phyloP scores from a whole-genome alignment of 805 yeast species.

The Lachancea mirantina region DNA sequence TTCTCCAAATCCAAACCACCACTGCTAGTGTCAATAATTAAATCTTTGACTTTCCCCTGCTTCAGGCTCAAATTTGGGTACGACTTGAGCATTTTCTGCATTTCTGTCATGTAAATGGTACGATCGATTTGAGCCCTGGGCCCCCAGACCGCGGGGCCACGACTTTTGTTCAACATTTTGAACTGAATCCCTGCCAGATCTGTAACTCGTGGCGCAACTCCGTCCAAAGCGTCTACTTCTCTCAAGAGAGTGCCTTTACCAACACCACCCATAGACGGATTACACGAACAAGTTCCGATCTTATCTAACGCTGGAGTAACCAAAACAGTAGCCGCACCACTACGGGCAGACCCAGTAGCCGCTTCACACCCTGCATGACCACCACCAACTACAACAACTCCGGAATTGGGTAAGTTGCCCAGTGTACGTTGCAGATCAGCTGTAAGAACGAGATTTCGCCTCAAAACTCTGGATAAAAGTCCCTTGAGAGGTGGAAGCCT shows the following conservation, averaged over 20 bases:
- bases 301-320: slow-evolving; percentile 69
- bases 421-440: slow-evolving; percentile 3
- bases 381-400: slow-evolving; percentile 86
- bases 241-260: slow-evolving; percentile 90
- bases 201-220: slow-evolving; percentile 78
- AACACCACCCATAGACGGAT: slow-evolving; percentile 97
- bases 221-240: slow-evolving; percentile 96
- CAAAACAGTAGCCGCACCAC: slow-evolving; percentile 51
- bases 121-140: slow-evolving; percentile 96
- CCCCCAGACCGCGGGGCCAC: slow-evolving; percentile 97
- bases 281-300: slow-evolving; percentile 93
- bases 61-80: slow-evolving; percentile 47
- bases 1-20: slow-evolving; percentile 16
- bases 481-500: neutral
- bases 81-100: slow-evolving; percentile 58
- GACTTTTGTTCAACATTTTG: slow-evolving; percentile 73
- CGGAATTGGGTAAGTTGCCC: slow-evolving; percentile 9
- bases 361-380: slow-evolving; percentile 99
- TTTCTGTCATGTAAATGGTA: slow-evolving; percentile 62
- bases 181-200: slow-evolving; percentile 92
- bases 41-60: slow-evolving; percentile 78
- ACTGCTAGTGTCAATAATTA: slow-evolving; percentile 46
- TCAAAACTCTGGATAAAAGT: neutral
- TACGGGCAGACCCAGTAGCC: slow-evolving; percentile 83
- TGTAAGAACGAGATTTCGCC: slow-evolving; percentile 2